Evolutionary conservation across 805 yeast species (phyloP), one percentile per base, ranked within the genome.

Genomic region (Schwanniomyces pseudopolymorphus): DNA sequence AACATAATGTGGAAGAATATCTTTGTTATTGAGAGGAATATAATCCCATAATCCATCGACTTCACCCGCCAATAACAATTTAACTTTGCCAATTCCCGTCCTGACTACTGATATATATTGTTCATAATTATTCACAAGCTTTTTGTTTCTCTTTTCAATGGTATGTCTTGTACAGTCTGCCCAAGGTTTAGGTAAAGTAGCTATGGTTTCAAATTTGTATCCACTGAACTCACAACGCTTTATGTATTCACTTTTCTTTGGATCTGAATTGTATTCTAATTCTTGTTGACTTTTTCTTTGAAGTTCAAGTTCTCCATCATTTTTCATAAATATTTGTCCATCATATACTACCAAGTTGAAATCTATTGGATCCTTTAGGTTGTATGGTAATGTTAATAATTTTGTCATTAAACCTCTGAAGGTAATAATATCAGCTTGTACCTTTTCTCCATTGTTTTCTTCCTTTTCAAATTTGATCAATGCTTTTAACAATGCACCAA

Each of bases 21-120:
- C 80, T 19, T 50, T 48, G 4, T 45, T 49, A 5, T 49, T 56
- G 24, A 68, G 75, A 2, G 91, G 89, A 52, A 83, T 79, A 57
- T 80, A 89, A 62, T 90, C 97, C 78, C 84, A 86, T 9, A 86
- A 85, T 62, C 97, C 86, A 65, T 92, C 98, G 17, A 92, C 88
- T 67, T 94, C 98, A 1, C 96, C 97, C 0, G 90, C 96, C 39
- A 90, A 64, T 5, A 88, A 63, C 38, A 89, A 66, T 51, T 78
- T 80, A 16, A 81, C 77, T 39, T 76, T 77, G 7, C 96, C 97
- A 13, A 92, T 81, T 2, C 96, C 95, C 0, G 97, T 85, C 55
- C 79, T 78, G 5, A 91, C 91, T n/a, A 92, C 85, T 0, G 89
- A 77, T 39, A 85, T 72, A 59, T 81, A 90, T 66, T 92, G 96